These are phyloP conservation scores for Boletus sp. DNA, from an alignment of 768 basidiomycete species.

Conservation along the genomic window DNA sequence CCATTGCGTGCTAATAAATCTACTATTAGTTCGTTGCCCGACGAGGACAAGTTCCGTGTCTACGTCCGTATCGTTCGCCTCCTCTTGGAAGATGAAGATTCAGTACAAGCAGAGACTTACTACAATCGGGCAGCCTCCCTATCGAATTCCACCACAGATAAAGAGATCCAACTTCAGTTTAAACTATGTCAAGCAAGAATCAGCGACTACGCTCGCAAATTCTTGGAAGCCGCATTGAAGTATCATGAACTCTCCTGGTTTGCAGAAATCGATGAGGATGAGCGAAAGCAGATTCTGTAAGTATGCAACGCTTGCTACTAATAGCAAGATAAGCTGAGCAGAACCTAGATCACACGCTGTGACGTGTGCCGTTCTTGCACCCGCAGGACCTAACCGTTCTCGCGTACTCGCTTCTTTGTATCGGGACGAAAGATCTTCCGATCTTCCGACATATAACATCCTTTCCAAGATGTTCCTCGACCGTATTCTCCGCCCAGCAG, in stretches of 20 bases:
- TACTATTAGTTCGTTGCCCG: constrained; percentile 52
- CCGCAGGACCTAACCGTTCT: constrained; percentile 94
- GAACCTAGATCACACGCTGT: constrained; percentile 76
- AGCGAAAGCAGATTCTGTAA: constrained; percentile 87
- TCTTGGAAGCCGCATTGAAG: constrained; percentile 88
- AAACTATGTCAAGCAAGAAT: constrained; percentile 94
- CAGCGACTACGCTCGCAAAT: constrained; percentile 87
- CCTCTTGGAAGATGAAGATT: constrained; percentile 93
- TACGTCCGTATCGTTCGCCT: constrained; percentile 95
- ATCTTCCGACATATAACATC: constrained; percentile 82
- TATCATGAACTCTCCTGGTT: constrained; percentile 96
- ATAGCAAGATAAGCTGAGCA: constrained; percentile 6
- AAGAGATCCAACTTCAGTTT: constrained; percentile 76
- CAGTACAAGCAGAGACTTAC: constrained; percentile 96
- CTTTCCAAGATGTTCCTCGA: constrained; percentile 98
- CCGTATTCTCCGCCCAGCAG: constrained; percentile 86
- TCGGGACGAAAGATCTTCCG: constrained; percentile 84
- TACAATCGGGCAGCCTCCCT: constrained; percentile 94
- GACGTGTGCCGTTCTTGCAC: constrained; percentile 93
- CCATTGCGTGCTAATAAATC: constrained; percentile 1
- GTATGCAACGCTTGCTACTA: constrained; percentile 25
- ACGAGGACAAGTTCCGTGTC: constrained; percentile 83
- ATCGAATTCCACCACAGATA: constrained; percentile 74
- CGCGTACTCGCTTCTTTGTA: constrained; percentile 89
- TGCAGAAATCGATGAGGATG: constrained; percentile 89